A percentile compares a stretch with the other conserved stretches of the same genome.
phyloP scores from a whole-genome alignment of 2,329 filamentous ascomycete species.

The Shiraia bambusicola region DNA sequence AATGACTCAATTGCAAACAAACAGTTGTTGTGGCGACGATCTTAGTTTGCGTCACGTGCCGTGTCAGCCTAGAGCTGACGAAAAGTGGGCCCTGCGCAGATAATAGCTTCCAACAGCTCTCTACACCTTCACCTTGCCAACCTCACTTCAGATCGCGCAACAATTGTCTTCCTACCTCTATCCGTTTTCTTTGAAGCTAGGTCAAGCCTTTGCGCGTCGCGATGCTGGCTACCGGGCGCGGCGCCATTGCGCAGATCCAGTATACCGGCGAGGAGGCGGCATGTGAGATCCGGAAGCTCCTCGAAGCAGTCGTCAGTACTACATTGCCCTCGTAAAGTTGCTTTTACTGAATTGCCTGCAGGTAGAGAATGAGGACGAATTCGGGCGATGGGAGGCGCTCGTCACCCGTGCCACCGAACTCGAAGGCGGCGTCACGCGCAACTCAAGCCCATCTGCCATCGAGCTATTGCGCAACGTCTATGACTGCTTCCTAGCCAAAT shows the following conservation, averaged over 20 bases:
- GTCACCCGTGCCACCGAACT: conserved; percentile 79
- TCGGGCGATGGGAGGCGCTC: conserved; percentile 92
- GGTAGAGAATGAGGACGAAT: conserved; percentile 78
- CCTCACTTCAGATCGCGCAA: conserved; percentile 9
- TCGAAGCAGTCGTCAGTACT: conserved; percentile 70
- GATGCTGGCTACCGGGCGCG: conserved; percentile 35
- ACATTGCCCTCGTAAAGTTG: background rate
- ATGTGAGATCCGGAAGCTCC: conserved; percentile 73
- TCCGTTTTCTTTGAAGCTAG: background rate
- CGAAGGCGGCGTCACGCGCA: conserved; percentile 92
- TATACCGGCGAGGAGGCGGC: conserved; percentile 40
- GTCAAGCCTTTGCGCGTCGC: conserved; percentile 8
- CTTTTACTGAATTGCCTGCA: conserved; percentile 36
- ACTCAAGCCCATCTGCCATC: conserved; percentile 92
- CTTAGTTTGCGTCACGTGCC: conserved; percentile 6
- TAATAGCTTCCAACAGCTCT: conserved; percentile 15
- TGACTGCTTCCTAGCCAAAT: conserved; percentile 90
- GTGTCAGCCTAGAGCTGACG: conserved; percentile 6
- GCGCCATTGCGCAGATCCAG: conserved; percentile 31
- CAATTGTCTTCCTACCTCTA: background rate
- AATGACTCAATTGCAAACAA: no score
- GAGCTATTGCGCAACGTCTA: conserved; percentile 83
- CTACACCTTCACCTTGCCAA: conserved; percentile 8
- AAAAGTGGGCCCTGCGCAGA: conserved; percentile 14
- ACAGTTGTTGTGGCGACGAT: background rate